Base-by-base conservation (phyloP, 2,329 filamentous ascomycete species). In the Trichoderma sp. region DNA sequence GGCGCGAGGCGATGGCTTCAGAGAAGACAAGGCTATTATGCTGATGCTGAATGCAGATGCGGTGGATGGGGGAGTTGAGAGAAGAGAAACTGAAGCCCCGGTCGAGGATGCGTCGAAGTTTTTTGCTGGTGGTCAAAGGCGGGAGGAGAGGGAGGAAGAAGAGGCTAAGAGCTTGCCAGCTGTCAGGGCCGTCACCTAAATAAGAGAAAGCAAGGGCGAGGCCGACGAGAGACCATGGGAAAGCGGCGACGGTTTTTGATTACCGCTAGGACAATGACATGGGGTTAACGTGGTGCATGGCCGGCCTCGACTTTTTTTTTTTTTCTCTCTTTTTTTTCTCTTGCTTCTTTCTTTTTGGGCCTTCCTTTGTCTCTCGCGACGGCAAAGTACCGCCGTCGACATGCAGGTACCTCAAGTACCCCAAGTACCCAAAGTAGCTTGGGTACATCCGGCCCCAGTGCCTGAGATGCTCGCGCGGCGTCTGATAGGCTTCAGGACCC, bases 181-280 rank as follows among this genome's bases (percentile, higher is more conserved):
- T 71, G 63, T 66, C 70, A 71, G 70, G 70, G 53, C 63, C 34
- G 70, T 71, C 70, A 68, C 65, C 71, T 72, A 72, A 70, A 70
- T 72, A 72, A 72, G 58, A 70, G 61, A 58, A 57, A 72, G 71
- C 71, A 72, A 72, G 71, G 71, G 71, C 71, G 71, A 72, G 71
- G 66, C 71, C 66, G 59, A 72, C 68, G 68, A 64, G 47, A 61
- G 66, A 58, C 34, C 55, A 70, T 72, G 71, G 71, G 71, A 70
- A 72, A 72, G 67, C 64, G 64, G 71, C 67, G 59, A 72, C 67
- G 57, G 59, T 70, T 65, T 70, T 72, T 71, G 39, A 68, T 62
- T 68, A 68, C 70, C 50, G 59, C 68, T 26, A 36, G 43, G 39
- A 47, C n/a, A 63, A 36, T 36, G 68, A 57, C 59, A 70, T 64